Evolutionary conservation across 2,329 filamentous ascomycete genomes (phyloP).

Genomic region (Xylariaceae sp.): DNA sequence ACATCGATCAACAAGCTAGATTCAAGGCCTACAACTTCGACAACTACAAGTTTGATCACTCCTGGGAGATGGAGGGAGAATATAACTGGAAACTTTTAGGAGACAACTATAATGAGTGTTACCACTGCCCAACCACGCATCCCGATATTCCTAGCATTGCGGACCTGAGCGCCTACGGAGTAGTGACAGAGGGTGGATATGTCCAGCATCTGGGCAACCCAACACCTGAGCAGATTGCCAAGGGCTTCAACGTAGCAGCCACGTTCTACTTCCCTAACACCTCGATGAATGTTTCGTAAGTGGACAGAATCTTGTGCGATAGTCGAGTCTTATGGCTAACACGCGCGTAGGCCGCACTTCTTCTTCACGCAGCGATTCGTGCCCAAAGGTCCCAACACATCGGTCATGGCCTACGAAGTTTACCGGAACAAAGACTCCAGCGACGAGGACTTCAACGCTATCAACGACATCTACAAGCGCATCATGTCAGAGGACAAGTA

Average conservation of each 20-base stretch:
- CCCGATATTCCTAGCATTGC: slow-evolving; percentile 57
- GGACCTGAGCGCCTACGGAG: slow-evolving; percentile 54
- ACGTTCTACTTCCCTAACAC: slow-evolving; percentile 21
- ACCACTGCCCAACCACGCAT: slow-evolving; percentile 60
- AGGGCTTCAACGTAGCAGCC: slow-evolving; percentile 18
- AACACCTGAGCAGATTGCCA: slow-evolving; percentile 17
- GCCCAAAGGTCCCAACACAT: slow-evolving; percentile 48
- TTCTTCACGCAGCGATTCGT: slow-evolving; percentile 64
- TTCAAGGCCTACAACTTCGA: slow-evolving; percentile 35
- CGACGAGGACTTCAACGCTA: slow-evolving; percentile 56
- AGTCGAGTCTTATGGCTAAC: slow-evolving; percentile 35
- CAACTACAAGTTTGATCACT: slow-evolving; percentile 56
- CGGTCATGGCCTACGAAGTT: slow-evolving; percentile 61
- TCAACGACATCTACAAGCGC: slow-evolving; percentile 60
- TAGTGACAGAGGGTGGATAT: slow-evolving; percentile 46
- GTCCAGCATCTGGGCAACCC: slow-evolving; percentile 42
- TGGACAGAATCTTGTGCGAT: neutral
- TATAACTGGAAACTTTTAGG: slow-evolving; percentile 61
- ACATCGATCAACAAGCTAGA: slow-evolving; percentile 16
- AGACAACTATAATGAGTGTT: slow-evolving; percentile 67
- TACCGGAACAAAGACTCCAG: slow-evolving; percentile 59
- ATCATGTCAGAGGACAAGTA: slow-evolving; percentile 65
- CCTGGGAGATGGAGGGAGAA: slow-evolving; percentile 54
- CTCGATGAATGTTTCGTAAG: slow-evolving; percentile 21
- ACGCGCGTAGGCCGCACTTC: slow-evolving; percentile 42